Conservation (phyloP, 2,329 filamentous ascomycete species). For the Pseudohalonectria lignicola region DNA sequence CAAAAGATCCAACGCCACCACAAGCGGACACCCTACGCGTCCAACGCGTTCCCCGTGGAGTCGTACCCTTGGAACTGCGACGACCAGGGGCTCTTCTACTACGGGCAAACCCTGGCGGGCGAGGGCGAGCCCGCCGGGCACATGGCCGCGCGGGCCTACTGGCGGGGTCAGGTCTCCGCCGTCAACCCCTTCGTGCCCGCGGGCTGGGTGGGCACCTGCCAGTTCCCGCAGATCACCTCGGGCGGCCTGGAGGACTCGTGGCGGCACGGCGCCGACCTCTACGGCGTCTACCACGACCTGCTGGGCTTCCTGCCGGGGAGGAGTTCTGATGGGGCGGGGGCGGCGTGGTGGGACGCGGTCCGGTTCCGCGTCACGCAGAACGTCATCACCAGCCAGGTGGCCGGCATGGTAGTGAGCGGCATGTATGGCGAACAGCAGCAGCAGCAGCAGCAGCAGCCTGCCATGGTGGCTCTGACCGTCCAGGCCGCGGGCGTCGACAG, state of each 20-base stretch:
- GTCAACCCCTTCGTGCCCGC: slow-evolving; percentile 55
- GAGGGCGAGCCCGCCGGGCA: slow-evolving; percentile 3
- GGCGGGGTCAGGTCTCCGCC: slow-evolving; percentile 49
- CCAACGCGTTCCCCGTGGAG: slow-evolving; percentile 67
- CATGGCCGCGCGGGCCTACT: slow-evolving; percentile 42
- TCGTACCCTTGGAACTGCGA: slow-evolving; percentile 63
- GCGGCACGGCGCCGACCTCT: slow-evolving; percentile 67
- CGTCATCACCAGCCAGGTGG: slow-evolving; percentile 71
- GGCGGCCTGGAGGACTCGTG: slow-evolving; percentile 63
- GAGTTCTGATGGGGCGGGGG: slow-evolving; percentile 16
- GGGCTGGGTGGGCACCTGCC: slow-evolving; percentile 64
- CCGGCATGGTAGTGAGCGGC: slow-evolving; percentile 60
- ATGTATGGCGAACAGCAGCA: slow-evolving; percentile 40
- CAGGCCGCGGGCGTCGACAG: slow-evolving; percentile 53
- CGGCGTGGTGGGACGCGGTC: slow-evolving; percentile 31
- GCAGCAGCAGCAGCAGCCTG: not conserved
- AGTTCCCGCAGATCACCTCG: slow-evolving; percentile 71
- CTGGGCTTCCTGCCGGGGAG: slow-evolving; percentile 53
- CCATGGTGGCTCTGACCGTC: slow-evolving; percentile 28
- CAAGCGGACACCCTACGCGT: slow-evolving; percentile 71
- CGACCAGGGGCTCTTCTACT: slow-evolving; percentile 60
- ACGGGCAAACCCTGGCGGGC: slow-evolving; percentile 41
- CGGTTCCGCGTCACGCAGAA: slow-evolving; percentile 71
- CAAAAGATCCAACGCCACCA: slow-evolving; percentile 64
- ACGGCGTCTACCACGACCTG: slow-evolving; percentile 61